Evolutionary conservation across 2,329 filamentous ascomycete species (phyloP).

Genomic region (Coniochaeta hoffmannii): DNA sequence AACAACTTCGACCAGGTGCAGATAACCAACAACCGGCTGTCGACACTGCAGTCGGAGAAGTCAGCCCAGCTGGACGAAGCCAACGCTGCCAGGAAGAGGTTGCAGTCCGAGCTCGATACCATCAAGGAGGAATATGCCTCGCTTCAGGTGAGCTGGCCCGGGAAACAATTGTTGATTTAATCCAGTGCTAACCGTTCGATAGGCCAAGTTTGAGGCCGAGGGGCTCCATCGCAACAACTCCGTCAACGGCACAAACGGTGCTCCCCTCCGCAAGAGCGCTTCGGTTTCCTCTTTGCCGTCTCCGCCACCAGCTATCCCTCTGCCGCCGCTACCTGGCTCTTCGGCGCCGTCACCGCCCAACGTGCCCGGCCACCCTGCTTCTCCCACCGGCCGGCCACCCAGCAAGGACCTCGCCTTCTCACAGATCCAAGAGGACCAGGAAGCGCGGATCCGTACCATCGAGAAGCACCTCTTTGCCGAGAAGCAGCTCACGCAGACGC

Average conservation of each 20-base stretch:
- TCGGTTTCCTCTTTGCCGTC: constrained; percentile 83
- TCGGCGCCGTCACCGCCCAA: constrained; percentile 26
- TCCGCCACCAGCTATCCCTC: constrained; percentile 89
- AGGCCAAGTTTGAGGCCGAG: constrained; percentile 54
- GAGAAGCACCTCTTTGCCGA: constrained; percentile 95
- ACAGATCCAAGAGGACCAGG: constrained; percentile 88
- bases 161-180: neutral
- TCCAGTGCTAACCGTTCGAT: constrained; percentile 1
- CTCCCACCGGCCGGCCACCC: constrained; percentile 54
- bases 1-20: constrained; percentile 93
- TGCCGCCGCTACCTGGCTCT: constrained; percentile 71
- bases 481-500: constrained; percentile 88
- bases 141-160: constrained; percentile 61
- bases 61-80: constrained; percentile 73
- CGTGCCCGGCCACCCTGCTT: constrained; percentile 31
- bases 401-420: constrained; percentile 73
- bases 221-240: constrained; percentile 52
- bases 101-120: constrained; percentile 62
- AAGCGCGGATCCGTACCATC: constrained; percentile 88
- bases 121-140: constrained; percentile 63
- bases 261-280: constrained; percentile 75
- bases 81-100: constrained; percentile 52
- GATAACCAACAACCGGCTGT: constrained; percentile 75
- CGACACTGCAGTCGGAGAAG: constrained; percentile 69
- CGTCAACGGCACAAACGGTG: constrained; percentile 27